Base-by-base conservation (phyloP, 306 rosid genomes). In the Medicago lupulina region DNA sequence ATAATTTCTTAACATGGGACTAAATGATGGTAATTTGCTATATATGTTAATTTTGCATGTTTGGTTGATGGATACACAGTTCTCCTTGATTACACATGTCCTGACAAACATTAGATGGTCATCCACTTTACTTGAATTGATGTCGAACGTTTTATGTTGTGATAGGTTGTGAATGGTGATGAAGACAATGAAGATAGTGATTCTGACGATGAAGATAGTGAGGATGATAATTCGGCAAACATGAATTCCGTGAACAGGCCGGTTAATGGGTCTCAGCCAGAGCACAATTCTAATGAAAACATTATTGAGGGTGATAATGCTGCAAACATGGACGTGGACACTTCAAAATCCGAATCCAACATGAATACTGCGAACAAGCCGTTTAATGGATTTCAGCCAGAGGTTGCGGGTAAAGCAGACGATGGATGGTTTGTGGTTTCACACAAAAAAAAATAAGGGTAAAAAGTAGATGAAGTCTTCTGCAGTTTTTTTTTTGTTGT, bases 351-450 rank as follows among this genome's bases (percentile, higher is more conserved):
- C 38, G 38, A 34, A 6, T 34, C 38, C 3, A 34, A 34, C 38
- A 34, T 34, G 38, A 5, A 34, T 34, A 5, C 38, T 1, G 1
- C 38, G 38, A 34, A 34, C 38, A 34, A 34, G 38, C 38, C 38
- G 38, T 4, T 28, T 28, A 28, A 28, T 28, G 31, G 31, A 0
- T 28, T 4, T 28, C 31, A 28, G 31, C 38, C 7, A 34, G 82
- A 81, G 71, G 76, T 73, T 34, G 38, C 38, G 5, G 38, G 1
- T 34, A 34, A 34, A 25, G 89, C 83, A 49, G 89, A 85, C 75
- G 91, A 86, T 77, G 95, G 85, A 82, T 90, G 88, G 95, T 84
- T 73, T 57, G 79, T 58, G 43, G 93, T 93, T 50, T 60, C 88
- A 12, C 71, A 84, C 9, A 81, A 66, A 70, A 76, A 76, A 57